Base-by-base conservation (phyloP, 164 flowering plant species). In the Echeveria elegans region DNA sequence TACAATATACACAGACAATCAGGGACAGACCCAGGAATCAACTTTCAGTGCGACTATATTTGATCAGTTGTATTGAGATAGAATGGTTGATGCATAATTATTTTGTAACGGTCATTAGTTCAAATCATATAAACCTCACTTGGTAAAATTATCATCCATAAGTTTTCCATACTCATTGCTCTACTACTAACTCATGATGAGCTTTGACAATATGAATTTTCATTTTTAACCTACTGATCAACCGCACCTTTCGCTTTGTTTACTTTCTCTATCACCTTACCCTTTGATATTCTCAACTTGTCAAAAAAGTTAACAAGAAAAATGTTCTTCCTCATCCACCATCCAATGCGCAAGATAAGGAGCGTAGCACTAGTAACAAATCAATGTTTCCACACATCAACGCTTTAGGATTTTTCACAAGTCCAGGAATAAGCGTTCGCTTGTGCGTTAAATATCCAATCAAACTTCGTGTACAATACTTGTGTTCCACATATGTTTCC, bases 281-380 rank as follows among this genome's bases (percentile, higher is more conserved):
- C 59, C 59, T 23, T 53, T 10, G 59, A 53, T 24, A 21, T 53
- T 53, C n/a, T n/a, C 59, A 53, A 53, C 28, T 53, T 53, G 28
- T 53, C 59, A 53, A 53, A 53, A n/a, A 53, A 53, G 59, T 26
- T 23, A 7, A 24, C 29, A 53, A 23, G 59, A 53, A 53, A n/a
- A n/a, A n/a, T n/a, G n/a, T n/a, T n/a, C 8, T 10, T 23, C 12
- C 30, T 0, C 9, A 53, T 53, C 59, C 59, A 23, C 29, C 59
- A 53, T 53, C 59, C 30, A 53, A 23, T 53, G 59, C 59, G 59
- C 4, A 7, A 53, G 59, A 24, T 30, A 53, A 53, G 59, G 59
- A 26, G 29, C n/a, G n/a, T n/a, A n/a, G n/a, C n/a, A n/a, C n/a
- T n/a, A n/a, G n/a, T 48, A 48, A 1, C 53, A 24, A 23, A 24